Evolutionary conservation across 495 filamentous ascomycete species (phyloP).

Genomic region (Aspergillus baeticus): DNA sequence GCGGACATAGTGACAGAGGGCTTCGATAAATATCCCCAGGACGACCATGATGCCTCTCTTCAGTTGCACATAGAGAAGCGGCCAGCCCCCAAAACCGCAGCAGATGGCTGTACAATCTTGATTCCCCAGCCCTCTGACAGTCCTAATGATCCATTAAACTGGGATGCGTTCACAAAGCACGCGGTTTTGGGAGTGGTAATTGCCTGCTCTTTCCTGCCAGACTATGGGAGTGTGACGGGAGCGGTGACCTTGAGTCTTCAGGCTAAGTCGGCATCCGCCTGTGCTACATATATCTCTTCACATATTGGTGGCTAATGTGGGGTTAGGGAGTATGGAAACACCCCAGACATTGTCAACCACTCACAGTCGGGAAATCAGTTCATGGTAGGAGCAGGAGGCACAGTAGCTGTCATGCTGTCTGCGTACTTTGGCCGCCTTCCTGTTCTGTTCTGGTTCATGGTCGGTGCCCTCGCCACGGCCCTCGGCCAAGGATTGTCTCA

Average conservation of each 20-base stretch:
- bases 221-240: constrained; percentile 56
- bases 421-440: constrained; percentile 60
- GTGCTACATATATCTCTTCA: not conserved
- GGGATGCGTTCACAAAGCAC: constrained; percentile 52
- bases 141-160: constrained; percentile 60
- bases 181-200: constrained; percentile 53
- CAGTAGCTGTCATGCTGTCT: constrained; percentile 53
- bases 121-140: constrained; percentile 60
- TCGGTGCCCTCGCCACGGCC: constrained; percentile 48
- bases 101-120: constrained; percentile 43
- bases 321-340: no score
- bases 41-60: no score
- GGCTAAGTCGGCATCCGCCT: constrained; percentile 28
- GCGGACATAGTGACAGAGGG: no score
- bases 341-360: constrained; percentile 52
- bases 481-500: no score
- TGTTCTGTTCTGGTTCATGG: constrained; percentile 56
- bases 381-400: constrained; percentile 55
- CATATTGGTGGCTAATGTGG: no score
- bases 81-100: constrained; percentile 25
- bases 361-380: constrained; percentile 58
- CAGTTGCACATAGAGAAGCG: no score
- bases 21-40: no score
- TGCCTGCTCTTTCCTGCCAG: constrained; percentile 53
- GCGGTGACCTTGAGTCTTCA: constrained; percentile 55